Evolutionary conservation across 2,329 filamentous ascomycete genomes (phyloP), one percentile per base, ranked within the genome.

Genomic region (Seiridium unicorne): DNA sequence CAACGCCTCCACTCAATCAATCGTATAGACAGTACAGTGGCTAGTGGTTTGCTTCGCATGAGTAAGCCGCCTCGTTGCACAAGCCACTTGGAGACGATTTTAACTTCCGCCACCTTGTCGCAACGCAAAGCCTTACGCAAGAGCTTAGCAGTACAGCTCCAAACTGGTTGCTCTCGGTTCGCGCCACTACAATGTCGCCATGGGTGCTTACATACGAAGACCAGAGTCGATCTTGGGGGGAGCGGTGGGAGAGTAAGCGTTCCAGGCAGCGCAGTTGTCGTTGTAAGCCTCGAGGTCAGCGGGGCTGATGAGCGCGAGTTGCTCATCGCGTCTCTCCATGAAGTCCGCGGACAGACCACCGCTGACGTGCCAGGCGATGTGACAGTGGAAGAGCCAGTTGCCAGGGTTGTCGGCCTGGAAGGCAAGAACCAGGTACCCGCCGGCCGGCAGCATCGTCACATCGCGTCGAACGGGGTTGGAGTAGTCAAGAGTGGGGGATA

Each of bases 261-360:
- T 44, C 60, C 60, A 62, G 5, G 54, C 60, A 3, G 7, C 44
- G 42, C 60, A 62, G 5, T 44, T 60, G 51, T 62, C 48, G 26
- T 57, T 44, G 42, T 57, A 60, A 26, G 48, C 57, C 4, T 7
- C 31, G 9, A 57, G 46, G 35, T 62, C 60, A 3, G 31, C 42
- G 0, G 11, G 18, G 48, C 47, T 48, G 47, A 63, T 59, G 8
- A 53, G 59, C 11, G 5, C 59, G 11, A 18, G 13, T 56, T 63
- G 61, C 56, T 63, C 61, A 18, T 36, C 42, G 38, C 44, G 51
- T 11, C 65, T 62, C 65, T 71, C 84, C 32, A 84, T 63, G 64
- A 84, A 83, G 66, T 85, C 81, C 44, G 83, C 68, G 5, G 75
- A 78, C 4, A 84, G 74, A 36, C 80, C 81, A 61, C 76, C 74